A percentile compares a stretch with the other conserved stretches of the same genome.
phyloP scores from a whole-genome alignment of 2,329 filamentous ascomycete genomes.

The Zelopaecilomyces penicillatus region DNA sequence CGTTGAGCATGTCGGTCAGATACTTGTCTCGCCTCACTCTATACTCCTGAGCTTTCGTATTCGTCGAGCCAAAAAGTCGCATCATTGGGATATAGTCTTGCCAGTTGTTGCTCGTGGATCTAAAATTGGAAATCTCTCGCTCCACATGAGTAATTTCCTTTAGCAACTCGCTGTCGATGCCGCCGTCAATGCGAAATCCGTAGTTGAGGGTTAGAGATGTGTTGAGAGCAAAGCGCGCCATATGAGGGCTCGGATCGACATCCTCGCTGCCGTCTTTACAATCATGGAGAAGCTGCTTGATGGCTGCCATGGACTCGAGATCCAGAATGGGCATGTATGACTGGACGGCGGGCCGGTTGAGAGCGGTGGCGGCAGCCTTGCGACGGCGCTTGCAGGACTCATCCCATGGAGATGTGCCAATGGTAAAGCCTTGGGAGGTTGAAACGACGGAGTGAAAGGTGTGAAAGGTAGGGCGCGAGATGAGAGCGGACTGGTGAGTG shows the following conservation, averaged over 20 bases:
- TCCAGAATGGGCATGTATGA: constrained; percentile 79
- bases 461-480: constrained; percentile 69
- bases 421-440: constrained; percentile 69
- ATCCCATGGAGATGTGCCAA: constrained; percentile 78
- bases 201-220: constrained; percentile 73
- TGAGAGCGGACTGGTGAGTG: constrained; percentile 67
- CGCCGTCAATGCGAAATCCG: constrained; percentile 65
- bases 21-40: constrained; percentile 60
- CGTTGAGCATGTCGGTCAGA: constrained; percentile 58
- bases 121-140: constrained; percentile 64
- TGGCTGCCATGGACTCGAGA: constrained; percentile 62
- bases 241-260: constrained; percentile 64
- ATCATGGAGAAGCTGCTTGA: constrained; percentile 63
- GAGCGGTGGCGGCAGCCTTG: constrained; percentile 69
- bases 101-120: constrained; percentile 75
- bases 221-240: constrained; percentile 69
- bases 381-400: constrained; percentile 69
- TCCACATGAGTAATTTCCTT: constrained; percentile 70
- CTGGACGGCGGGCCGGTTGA: constrained; percentile 68
- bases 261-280: constrained; percentile 53
- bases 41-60: constrained; percentile 55
- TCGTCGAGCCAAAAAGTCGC: constrained; percentile 54
- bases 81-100: constrained; percentile 76
- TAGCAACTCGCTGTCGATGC: constrained; percentile 58
- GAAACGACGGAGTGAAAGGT: constrained; percentile 77